Evolutionary conservation across 495 filamentous ascomycete genomes (phyloP), one percentile per base, ranked within the genome.

Genomic region (Penicillium macrosclerotiorum): DNA sequence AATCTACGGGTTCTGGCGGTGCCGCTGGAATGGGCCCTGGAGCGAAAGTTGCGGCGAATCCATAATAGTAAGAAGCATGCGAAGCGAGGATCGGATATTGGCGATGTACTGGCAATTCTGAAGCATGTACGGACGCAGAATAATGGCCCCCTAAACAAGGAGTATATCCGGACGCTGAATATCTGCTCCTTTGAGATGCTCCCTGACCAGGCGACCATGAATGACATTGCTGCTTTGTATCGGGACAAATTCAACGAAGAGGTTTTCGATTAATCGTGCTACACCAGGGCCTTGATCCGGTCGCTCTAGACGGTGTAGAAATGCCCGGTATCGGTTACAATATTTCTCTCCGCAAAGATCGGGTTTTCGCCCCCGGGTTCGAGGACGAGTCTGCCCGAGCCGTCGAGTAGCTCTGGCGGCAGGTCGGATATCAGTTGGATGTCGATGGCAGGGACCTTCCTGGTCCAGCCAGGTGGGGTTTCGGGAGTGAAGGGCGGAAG

Each of bases 11-110:
- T 61, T 8, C 51, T 65, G 4, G 62, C 62, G 0, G 60, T 45
- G 5, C 62, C 64, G n/a, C 8, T 68, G 8, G 64, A 68, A 36
- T 65, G 62, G 62, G 62, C 64, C 0, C 59, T 68, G 12, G 62
- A 68, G 36, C 46, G 59, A 3, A 68, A 68, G 18, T 11, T 68
- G 32, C 39, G 64, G 26, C 37, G 64, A n/a, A 65, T 68, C 17
- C 45, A 63, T 27, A 39, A 35, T 22, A 51, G 30, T 5, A 17
- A 24, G 12, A 45, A 33, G 11, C 40, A 47, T n/a, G 29, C 48
- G 4, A 65, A 63, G 36, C 37, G 45, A 2, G 52, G 42, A 7
- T 36, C 46, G 6, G 64, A 68, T 49, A 43, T 63, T 12, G 34
- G 20, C 5, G 64, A 68, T 44, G 59, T 55, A 1, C n/a, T 68